These are phyloP conservation scores for Saccharum officinarum DNA, from an alignment of 176 grass and related monocot species.

Conservation along the genomic window DNA sequence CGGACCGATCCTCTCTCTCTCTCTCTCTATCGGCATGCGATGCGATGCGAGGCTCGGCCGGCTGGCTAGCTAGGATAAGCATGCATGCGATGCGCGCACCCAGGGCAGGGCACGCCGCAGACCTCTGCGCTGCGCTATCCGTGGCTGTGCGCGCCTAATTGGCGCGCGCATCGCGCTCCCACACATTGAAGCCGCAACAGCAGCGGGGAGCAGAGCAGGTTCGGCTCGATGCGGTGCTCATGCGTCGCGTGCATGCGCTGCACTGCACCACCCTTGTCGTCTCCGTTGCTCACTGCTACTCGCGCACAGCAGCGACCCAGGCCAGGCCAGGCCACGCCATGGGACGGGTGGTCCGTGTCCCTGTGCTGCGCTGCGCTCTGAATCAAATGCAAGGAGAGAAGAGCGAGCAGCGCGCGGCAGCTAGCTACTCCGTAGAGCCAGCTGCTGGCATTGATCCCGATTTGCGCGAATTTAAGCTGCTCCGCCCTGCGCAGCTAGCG, in stretches of 20 bases:
- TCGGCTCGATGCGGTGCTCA: neutral
- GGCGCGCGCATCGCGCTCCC: neutral
- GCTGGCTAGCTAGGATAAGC: constrained; percentile 15
- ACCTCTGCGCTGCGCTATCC: neutral
- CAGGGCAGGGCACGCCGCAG: too few species aligned
- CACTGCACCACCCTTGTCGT: neutral
- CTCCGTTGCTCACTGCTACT: constrained; percentile 44
- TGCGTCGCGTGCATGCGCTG: neutral
- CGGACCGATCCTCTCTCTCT: neutral
- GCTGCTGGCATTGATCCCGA: constrained; percentile 43
- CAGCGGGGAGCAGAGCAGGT: neutral
- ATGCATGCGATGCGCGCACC: neutral
- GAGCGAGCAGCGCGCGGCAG: too few species aligned
- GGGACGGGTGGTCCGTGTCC: constrained; percentile 18
- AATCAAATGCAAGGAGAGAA: neutral
- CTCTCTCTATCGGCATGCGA: neutral
- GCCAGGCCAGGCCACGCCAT: neutral
- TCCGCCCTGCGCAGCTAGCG: neutral
- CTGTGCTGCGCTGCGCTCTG: neutral
- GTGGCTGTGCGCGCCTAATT: constrained; percentile 24
- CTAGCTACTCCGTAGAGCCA: too few species aligned
- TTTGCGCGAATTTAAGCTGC: constrained; percentile 37
- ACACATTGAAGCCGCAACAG: constrained; percentile 21
- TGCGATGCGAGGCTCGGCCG: neutral
- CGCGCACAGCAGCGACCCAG: constrained; percentile 20